phyloP scores from a whole-genome alignment of 1,139 yeast genomes.

The Fermentozyma sake region DNA sequence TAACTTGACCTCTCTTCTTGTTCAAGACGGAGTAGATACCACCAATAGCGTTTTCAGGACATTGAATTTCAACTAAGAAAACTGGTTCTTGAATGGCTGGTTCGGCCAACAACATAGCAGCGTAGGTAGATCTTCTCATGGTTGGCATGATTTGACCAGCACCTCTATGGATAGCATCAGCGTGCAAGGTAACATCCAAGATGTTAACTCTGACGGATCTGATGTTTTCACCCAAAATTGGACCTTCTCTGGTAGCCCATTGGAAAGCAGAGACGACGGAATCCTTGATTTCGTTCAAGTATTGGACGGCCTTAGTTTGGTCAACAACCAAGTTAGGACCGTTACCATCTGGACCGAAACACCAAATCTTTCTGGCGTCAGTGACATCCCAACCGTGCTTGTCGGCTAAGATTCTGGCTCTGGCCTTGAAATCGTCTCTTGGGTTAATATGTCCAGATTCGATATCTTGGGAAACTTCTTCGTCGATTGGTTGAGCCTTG shows the following conservation, averaged over 20 bases:
- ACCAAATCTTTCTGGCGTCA: conserved; percentile 99
- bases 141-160: conserved; percentile 99
- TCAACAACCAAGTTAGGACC: conserved; percentile 99
- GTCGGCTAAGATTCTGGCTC: conserved; percentile 99
- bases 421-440: conserved; percentile 97
- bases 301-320: conserved; percentile 99
- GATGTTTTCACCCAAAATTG: conserved; percentile 92
- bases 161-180: conserved; percentile 99
- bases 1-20: conserved; percentile 99
- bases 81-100: conserved; percentile 99
- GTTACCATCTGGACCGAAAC: conserved; percentile 99
- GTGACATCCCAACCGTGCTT: conserved; percentile 99
- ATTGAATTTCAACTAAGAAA: conserved; percentile 98
- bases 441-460: conserved; percentile 90
- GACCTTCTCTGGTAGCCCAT: conserved; percentile 99
- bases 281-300: conserved; percentile 98
- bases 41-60: conserved; percentile 99
- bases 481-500: conserved; percentile 93
- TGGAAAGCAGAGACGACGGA: conserved; percentile 99
- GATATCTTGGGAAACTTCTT: conserved; percentile 89
- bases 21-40: conserved; percentile 99
- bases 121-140: conserved; percentile 99
- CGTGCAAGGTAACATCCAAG: conserved; percentile 98
- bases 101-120: conserved; percentile 95
- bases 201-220: conserved; percentile 97